These are phyloP conservation scores for Aaosphaeria pasadenensis DNA, from an alignment of 2,329 filamentous ascomycete species.

Conservation along the genomic window DNA sequence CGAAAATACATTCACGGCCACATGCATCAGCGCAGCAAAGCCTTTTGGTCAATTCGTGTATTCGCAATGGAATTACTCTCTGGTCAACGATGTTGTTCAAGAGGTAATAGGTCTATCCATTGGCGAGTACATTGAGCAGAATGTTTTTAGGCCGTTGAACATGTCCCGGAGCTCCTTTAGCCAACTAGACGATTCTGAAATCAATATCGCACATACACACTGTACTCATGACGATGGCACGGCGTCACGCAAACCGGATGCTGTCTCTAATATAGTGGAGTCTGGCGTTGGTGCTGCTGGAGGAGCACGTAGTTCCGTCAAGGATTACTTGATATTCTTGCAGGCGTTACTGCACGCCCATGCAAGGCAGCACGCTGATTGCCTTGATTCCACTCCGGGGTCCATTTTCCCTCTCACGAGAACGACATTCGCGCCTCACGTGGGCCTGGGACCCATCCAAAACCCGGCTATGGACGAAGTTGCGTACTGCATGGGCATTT, in stretches of 20 bases:
- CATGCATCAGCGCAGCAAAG: constrained; percentile 1
- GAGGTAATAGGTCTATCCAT: no score
- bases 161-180: constrained; percentile 7
- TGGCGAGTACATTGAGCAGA: constrained; percentile 5
- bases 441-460: background rate
- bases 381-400: constrained; percentile 3
- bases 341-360: constrained; percentile 7
- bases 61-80: constrained; percentile 13
- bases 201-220: constrained; percentile 6
- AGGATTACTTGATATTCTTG: constrained; percentile 5
- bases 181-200: background rate
- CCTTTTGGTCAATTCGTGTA: constrained; percentile 10
- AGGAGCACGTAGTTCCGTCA: constrained; percentile 6
- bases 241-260: constrained; percentile 1
- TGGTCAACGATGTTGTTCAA: no score
- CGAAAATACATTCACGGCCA: constrained; percentile 1
- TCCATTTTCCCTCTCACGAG: constrained; percentile 7
- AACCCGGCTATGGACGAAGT: constrained; percentile 1
- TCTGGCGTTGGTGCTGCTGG: constrained; percentile 1
- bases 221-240: constrained; percentile 4
- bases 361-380: constrained; percentile 3
- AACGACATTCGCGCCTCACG: constrained; percentile 6
- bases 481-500: constrained; percentile 12
- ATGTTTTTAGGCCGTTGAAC: constrained; percentile 6
- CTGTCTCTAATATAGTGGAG: background rate